A percentile compares a stretch with the other conserved stretches of the same genome.
phyloP scores from a whole-genome alignment of 768 basidiomycete genomes.

The Kwoniella sp. region DNA sequence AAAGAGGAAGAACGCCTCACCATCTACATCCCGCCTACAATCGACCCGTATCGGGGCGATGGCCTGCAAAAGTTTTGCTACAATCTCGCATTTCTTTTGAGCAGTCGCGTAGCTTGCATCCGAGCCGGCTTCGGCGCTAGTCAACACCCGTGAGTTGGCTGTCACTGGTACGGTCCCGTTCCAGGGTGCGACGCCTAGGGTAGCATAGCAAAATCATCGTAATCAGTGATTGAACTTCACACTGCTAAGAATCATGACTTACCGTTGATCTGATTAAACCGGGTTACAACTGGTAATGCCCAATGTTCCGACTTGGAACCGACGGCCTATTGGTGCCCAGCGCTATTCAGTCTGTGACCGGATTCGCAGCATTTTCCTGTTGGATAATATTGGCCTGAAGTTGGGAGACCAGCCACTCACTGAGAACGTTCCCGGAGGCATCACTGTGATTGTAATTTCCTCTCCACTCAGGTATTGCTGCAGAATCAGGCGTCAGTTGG shows the following conservation, averaged over 20 bases:
- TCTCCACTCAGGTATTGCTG: slow-evolving; percentile 45
- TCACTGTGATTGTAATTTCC: slow-evolving; percentile 49
- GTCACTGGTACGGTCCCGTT: slow-evolving; percentile 48
- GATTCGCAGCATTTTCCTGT: not conserved
- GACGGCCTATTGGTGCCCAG: slow-evolving; percentile 15
- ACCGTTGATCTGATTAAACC: slow-evolving; percentile 43
- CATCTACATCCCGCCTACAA: slow-evolving; percentile 23
- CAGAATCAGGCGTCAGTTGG: too few relatives aligned
- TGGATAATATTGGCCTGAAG: too few relatives aligned
- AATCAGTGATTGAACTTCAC: too few relatives aligned
- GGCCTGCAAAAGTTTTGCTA: slow-evolving; percentile 26
- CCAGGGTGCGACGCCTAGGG: slow-evolving; percentile 50
- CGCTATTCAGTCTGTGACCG: not conserved
- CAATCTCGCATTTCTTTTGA: slow-evolving; percentile 29
- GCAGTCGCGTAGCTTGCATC: slow-evolving; percentile 30
- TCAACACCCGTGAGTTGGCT: slow-evolving; percentile 37
- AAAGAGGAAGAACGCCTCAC: slow-evolving; percentile 39
- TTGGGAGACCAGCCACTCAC: slow-evolving; percentile 21
- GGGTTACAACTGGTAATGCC: slow-evolving; percentile 45
- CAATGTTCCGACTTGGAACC: slow-evolving; percentile 37
- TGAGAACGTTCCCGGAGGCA: slow-evolving; percentile 48
- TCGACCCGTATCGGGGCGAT: slow-evolving; percentile 42
- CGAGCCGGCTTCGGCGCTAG: slow-evolving; percentile 25
- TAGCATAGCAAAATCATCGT: not conserved
- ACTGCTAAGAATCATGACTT: not conserved